These are phyloP conservation scores for Dryadomyces quercus-mongolicae DNA, from an alignment of 2,329 filamentous ascomycete genomes.

Conservation along the genomic window DNA sequence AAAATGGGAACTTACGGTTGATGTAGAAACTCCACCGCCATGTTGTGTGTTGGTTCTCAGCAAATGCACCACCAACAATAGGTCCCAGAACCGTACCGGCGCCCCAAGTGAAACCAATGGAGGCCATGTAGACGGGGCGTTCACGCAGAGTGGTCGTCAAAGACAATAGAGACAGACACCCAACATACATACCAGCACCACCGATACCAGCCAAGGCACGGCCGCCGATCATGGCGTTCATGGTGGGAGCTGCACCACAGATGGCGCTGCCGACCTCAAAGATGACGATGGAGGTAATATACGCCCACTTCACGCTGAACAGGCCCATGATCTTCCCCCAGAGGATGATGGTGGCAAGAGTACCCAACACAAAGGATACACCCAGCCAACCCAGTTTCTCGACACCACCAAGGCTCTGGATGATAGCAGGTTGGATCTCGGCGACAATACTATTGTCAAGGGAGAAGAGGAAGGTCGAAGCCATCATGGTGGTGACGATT, in stretches of 20 bases:
- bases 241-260: slow-evolving; percentile 26
- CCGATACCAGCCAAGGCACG: slow-evolving; percentile 28
- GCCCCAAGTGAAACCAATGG: slow-evolving; percentile 6
- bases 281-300: slow-evolving; percentile 10
- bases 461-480: slow-evolving; percentile 13
- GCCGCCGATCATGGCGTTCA: slow-evolving; percentile 32
- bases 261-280: slow-evolving; percentile 17
- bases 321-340: slow-evolving; percentile 23
- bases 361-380: background rate
- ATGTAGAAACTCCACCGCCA: slow-evolving; percentile 33
- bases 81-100: slow-evolving; percentile 6
- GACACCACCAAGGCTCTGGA: background rate
- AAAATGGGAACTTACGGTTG: slow-evolving; percentile 19
- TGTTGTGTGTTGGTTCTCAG: slow-evolving; percentile 12
- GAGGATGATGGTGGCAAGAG: slow-evolving; percentile 17
- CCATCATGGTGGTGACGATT: slow-evolving; percentile 12
- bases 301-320: slow-evolving; percentile 30
- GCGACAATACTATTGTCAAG: slow-evolving; percentile 14
- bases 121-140: slow-evolving; percentile 4
- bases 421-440: slow-evolving; percentile 18
- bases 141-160: background rate
- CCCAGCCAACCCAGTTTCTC: background rate
- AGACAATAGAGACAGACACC: slow-evolving; percentile 6
- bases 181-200: slow-evolving; percentile 25
- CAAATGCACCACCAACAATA: slow-evolving; percentile 30